Base-by-base conservation (phyloP, 306 rosid species). In the Pyrus betulifolia region DNA sequence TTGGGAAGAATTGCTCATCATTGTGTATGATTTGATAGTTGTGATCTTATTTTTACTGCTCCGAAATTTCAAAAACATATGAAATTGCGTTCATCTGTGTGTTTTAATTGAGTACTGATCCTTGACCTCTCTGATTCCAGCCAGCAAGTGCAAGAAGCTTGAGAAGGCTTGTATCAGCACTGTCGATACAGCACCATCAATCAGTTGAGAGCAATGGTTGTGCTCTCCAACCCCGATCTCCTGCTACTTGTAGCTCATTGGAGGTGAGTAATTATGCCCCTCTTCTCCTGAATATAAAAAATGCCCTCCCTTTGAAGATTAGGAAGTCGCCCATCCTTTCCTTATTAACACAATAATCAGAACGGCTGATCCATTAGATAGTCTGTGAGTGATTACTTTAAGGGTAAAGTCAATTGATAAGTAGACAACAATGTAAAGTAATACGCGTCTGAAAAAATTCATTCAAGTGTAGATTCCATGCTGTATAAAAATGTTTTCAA, bases 161-260 rank as follows among this genome's bases (percentile, higher is more conserved):
- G 72, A 75, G 69, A 78, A 79, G 84, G 80, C 79, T 67, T 72
- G 68, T 69, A 55, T 51, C 87, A 14, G 79, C 72, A 58, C 82
- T 88, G 61, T 45, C 60, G 64, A 76, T 78, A 62, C 87, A 81
- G 57, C 76, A 71, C 46, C 83, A 33, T 55, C 80, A 83, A 72
- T 74, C 87, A 27, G 69, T 67, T 49, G 85, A 85, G 31, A 80
- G 84, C 64, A 82, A 67, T 19, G 83, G 65, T 60, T 21, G 44
- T 68, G 80, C 79, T 67, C 31, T 35, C 23, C 85, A 81, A 74
- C 89, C 88, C 72, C 51, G 57, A 74, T 85, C 91, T 28, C 87
- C 90, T 69, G 79, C 83, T 66, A 83, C 85, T 78, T 80, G 63
- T 79, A 75, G 84, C 80, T 85, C 92, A 28, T 60, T 65, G 74